Evolutionary conservation across 1,284 basidiomycete genomes (phyloP).

Genomic region (Heterobasidion irregulare): DNA sequence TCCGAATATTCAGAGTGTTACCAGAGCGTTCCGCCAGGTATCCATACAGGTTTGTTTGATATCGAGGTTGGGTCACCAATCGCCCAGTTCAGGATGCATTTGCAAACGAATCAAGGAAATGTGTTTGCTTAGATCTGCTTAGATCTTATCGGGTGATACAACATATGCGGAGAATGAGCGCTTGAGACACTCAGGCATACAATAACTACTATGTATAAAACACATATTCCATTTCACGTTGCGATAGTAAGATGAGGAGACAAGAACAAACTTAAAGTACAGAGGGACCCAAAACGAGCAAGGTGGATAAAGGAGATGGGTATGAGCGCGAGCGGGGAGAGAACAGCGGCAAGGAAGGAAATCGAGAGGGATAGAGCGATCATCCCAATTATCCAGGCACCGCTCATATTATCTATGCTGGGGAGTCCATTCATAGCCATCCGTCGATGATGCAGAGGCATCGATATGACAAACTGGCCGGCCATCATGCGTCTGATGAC

Average conservation of each 20-base stretch:
- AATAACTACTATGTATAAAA: not conserved
- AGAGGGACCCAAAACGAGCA: constrained; percentile 8
- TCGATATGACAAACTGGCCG: not conserved
- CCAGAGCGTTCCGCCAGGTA: too few relatives aligned
- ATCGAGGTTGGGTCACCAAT: too few relatives aligned
- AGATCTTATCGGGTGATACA: too few relatives aligned
- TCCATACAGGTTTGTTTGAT: too few relatives aligned
- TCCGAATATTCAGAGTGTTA: too few relatives aligned
- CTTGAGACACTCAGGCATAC: too few relatives aligned
- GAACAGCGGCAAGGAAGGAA: not conserved
- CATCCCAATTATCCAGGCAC: not conserved
- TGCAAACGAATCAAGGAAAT: too few relatives aligned
- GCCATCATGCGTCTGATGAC: constrained; percentile 11
- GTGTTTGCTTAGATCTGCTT: too few relatives aligned
- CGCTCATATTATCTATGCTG: constrained; percentile 6
- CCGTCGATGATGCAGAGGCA: not conserved
- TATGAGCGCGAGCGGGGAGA: not conserved
- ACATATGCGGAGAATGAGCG: too few relatives aligned
- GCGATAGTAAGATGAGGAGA: not conserved
- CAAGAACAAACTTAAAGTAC: constrained; percentile 12
- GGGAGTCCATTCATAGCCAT: not conserved
- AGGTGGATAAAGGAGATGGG: constrained; percentile 8
- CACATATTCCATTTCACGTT: not conserved
- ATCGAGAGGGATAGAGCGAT: not conserved
- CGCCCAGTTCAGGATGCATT: too few relatives aligned